phyloP scores from a whole-genome alignment of 139 green algal species.

The Coccomyxa sp. region DNA sequence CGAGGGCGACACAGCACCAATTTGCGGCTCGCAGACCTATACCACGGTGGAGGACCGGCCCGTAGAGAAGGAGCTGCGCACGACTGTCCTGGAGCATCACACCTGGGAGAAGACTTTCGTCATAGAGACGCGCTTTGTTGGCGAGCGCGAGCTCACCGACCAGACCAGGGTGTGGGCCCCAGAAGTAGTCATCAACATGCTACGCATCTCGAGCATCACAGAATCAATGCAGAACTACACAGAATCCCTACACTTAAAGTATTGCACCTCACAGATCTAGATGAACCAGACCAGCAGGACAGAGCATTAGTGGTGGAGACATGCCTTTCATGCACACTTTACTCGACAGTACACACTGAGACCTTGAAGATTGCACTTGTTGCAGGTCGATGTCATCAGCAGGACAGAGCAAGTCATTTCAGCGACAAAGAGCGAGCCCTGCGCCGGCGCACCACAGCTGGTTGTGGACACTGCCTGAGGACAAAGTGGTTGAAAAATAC shows the following conservation, averaged over 20 bases:
- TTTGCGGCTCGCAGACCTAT: background rate
- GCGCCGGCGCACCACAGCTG: background rate
- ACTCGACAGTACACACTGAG: background rate
- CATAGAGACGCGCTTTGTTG: background rate
- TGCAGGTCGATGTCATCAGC: background rate
- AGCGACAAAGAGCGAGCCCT: background rate
- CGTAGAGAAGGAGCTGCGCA: background rate
- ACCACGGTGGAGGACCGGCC: background rate
- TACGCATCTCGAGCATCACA: no score
- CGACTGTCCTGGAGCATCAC: background rate
- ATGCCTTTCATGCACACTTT: background rate
- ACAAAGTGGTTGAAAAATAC: no score
- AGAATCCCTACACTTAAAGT: no score
- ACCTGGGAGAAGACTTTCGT: background rate
- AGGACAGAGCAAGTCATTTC: background rate
- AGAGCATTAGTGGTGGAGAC: background rate
- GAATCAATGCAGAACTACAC: no score
- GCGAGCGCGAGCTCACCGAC: background rate
- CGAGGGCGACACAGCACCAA: no score
- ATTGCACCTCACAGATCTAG: no score
- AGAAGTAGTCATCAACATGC: no score
- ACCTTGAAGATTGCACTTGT: background rate
- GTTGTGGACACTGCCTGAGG: background rate
- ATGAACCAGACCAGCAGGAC: background rate
- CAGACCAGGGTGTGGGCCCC: background rate